A percentile compares a stretch with the other conserved stretches of the same genome.
phyloP scores from a whole-genome alignment of 345 rosid genomes.

The Punica granatum region DNA sequence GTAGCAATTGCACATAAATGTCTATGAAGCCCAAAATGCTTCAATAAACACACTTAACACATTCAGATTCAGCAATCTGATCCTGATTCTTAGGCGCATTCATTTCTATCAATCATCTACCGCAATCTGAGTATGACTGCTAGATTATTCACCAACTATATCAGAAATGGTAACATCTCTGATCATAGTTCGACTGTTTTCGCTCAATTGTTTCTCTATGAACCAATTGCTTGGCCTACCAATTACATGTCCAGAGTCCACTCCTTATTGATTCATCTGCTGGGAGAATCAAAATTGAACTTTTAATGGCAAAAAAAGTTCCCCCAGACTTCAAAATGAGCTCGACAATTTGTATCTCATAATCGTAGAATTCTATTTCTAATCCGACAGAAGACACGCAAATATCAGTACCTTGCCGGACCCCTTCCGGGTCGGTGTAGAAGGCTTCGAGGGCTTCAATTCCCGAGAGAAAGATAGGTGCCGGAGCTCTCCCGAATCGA shows the following conservation, averaged over 20 bases:
- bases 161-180: neutral
- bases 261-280: neutral
- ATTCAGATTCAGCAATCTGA: neutral
- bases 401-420: conserved; percentile 37
- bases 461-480: conserved; percentile 9
- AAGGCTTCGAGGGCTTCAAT: conserved; percentile 40
- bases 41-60: neutral
- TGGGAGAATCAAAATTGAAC: neutral
- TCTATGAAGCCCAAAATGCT: neutral
- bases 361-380: neutral
- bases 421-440: conserved; percentile 30
- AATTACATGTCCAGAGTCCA: neutral
- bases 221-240: neutral
- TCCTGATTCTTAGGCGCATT: neutral
- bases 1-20: neutral
- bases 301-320: neutral
- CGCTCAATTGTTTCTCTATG: neutral
- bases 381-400: neutral
- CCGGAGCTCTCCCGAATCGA: conserved; percentile 31
- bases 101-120: neutral
- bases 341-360: neutral
- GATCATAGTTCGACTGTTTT: neutral
- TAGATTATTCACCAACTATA: neutral
- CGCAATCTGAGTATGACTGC: neutral
- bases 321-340: neutral